Evolutionary conservation across 805 yeast genomes (phyloP), one percentile per base, ranked within the genome.

Genomic region (Tetrapisispora fleetii): DNA sequence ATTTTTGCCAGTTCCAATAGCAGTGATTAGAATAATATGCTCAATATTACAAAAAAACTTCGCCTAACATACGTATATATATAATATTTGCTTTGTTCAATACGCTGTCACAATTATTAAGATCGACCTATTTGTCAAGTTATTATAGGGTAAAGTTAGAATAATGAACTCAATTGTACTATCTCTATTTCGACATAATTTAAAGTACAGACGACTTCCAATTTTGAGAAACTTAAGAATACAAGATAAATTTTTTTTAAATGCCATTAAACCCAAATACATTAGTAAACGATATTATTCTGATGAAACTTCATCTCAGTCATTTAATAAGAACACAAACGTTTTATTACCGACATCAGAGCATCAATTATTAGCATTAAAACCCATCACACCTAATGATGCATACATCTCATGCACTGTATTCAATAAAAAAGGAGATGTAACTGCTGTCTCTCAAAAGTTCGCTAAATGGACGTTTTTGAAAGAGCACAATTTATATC

Each of bases 401-500:
- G 60, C 74, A 62, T 62, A 78, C 77, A 68, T 72, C 74, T 52
- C 79, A 68, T 90, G 97, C 55, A 91, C 98, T 1, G 79, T 86
- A 0, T 81, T 93, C 56, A 90, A 91, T 59, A 57, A 62, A 8
- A 68, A 73, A 9, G 99, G 98, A 1, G 76, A 79, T 44, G 86
- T 90, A 24, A 73, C 77, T 2, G 85, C 86, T 0, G 85, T 88
- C 0, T 85, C 95, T 1, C 81, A 83, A 49, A 83, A 80, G 58
- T 87, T 83, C 61, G 88, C 89, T 45, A 83, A 86, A 64, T 78
- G 86, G 67, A 75, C 79, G 49, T 83, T 93, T 55, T 68, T 93
- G 13, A 76, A 80, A 48, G 80, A 84, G 42, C 84, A 88, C 64
- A 78, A 81, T 22, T 63, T 90, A 27, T 87, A 82, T 53, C 95